Base-by-base conservation (phyloP, 345 rosid genomes). In the Syzygium jambos region DNA sequence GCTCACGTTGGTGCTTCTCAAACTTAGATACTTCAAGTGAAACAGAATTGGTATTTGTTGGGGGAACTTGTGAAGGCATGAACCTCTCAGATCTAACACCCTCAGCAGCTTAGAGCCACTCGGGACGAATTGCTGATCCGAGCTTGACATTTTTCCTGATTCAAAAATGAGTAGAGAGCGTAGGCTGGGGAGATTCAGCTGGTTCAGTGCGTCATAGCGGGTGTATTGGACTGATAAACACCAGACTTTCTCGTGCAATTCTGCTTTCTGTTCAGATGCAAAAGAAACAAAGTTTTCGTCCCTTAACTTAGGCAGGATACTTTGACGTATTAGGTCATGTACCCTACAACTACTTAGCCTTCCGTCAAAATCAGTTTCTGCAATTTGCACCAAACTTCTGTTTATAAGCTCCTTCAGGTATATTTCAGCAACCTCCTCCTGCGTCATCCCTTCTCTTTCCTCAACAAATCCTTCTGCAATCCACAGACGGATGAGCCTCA, bases 261-360 rank as follows among this genome's bases (percentile, higher is more conserved):
- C 5, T 3, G 0, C 0, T 9, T 22, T 56, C 0, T 56, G 2
- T 13, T 23, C 0, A 9, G 2, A 56, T 56, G 27, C 12, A 4
- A 22, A 56, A 0, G 13, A 23, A 56, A 56, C n/a, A 1, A 56
- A 56, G 3, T 56, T 56, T 56, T 9, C 13, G 8, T 23, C 63
- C 7, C 63, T 23, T 23, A 11, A 0, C 27, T 22, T 56, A 22
- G 61, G 22, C 9, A 56, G 5, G 27, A 22, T 56, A 9, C 27
- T 9, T 56, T 56, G 27, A 2, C 61, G 5, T 12, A 56, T 56
- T 22, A 22, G 5, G 29, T 57, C 14, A 57, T 23, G 63, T 57
- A 57, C 29, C 6, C 1, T 4, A 5, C 3, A 25, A 0, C 29
- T 0, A 11, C 2, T 57, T 25, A 57, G 6, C 63, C 3, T 23